phyloP scores from a whole-genome alignment of 2,329 filamentous ascomycete species.

The Helotiales sp. region DNA sequence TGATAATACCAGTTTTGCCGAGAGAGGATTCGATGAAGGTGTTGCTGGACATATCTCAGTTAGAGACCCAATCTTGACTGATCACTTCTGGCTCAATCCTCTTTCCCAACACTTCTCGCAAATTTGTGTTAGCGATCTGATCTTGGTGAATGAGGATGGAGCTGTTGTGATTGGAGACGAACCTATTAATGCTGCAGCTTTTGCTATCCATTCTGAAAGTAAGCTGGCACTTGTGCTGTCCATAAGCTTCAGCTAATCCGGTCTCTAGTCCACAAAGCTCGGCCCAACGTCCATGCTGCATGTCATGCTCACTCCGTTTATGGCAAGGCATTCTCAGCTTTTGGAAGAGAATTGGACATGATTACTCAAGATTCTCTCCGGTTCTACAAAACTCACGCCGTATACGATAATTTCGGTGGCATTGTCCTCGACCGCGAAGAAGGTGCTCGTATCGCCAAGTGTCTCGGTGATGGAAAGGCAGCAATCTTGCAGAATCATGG shows the following conservation, averaged over 20 bases:
- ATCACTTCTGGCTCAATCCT: conserved; percentile 56
- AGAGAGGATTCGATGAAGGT: conserved; percentile 48
- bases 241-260: not conserved
- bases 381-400: conserved; percentile 47
- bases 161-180: conserved; percentile 62
- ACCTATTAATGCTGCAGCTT: conserved; percentile 47
- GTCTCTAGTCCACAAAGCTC: conserved; percentile 51
- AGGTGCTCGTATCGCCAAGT: conserved; percentile 46
- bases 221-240: not conserved
- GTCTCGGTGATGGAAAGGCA: conserved; percentile 49
- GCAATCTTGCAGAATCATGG: conserved; percentile 54
- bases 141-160: conserved; percentile 61
- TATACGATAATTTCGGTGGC: conserved; percentile 47
- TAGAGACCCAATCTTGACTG: conserved; percentile 39
- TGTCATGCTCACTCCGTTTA: conserved; percentile 57
- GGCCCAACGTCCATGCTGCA: conserved; percentile 56
- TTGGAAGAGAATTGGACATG: conserved; percentile 47
- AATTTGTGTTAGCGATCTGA: conserved; percentile 63
- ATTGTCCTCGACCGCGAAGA: conserved; percentile 54
- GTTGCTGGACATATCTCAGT: conserved; percentile 60
- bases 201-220: conserved; percentile 46
- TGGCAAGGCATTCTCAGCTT: conserved; percentile 59
- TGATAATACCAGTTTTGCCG: conserved; percentile 22
- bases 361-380: conserved; percentile 53
- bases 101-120: conserved; percentile 63